A percentile compares a stretch with the other conserved stretches of the same genome.
phyloP scores from a whole-genome alignment of 176 grass and related monocot genomes.

The Avena sativa region DNA sequence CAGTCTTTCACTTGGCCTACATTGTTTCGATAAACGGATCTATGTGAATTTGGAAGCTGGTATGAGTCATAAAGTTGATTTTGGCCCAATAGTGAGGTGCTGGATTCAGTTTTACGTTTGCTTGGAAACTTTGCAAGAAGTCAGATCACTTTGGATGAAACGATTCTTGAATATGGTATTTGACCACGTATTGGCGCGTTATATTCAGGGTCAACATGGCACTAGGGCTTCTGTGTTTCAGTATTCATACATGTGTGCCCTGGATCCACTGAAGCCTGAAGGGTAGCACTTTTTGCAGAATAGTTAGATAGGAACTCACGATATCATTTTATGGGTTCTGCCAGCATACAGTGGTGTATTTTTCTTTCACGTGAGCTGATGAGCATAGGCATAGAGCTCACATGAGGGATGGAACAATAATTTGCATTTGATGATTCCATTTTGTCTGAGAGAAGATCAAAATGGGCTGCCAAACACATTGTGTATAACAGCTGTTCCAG shows the following conservation, averaged over 20 bases:
- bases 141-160: constrained; percentile 15
- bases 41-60: constrained; percentile 15
- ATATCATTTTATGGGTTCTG: constrained; percentile 30
- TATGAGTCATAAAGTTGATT: constrained; percentile 20
- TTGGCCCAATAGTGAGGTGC: constrained; percentile 8
- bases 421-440: not conserved
- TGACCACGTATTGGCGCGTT: not conserved
- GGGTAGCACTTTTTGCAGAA: not conserved
- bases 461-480: not conserved
- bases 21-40: not conserved
- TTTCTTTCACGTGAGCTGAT: constrained; percentile 26
- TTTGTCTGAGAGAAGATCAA: constrained; percentile 19
- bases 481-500: not conserved
- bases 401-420: constrained; percentile 11
- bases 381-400: not conserved
- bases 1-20: not conserved
- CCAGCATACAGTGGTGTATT: not conserved
- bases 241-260: not conserved
- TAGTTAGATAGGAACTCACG: constrained; percentile 17
- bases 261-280: not conserved
- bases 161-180: constrained; percentile 10
- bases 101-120: not conserved
- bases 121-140: constrained; percentile 18
- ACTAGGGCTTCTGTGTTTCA: not conserved
- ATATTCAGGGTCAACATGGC: constrained; percentile 1